These are phyloP conservation scores for Polyporus tsugae DNA, from an alignment of 1,284 basidiomycete species.

Conservation along the genomic window DNA sequence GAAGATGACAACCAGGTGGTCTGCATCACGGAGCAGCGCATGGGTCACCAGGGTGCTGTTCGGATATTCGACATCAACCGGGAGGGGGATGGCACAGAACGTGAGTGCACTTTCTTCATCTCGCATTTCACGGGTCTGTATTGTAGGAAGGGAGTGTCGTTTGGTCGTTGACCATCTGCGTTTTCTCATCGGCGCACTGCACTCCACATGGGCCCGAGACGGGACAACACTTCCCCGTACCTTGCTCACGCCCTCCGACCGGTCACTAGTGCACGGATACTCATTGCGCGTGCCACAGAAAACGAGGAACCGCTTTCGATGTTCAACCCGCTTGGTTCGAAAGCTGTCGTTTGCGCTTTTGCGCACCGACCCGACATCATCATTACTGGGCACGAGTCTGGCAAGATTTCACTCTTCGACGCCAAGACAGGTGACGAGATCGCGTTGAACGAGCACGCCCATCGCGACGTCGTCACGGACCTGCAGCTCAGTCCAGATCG, in stretches of 20 bases:
- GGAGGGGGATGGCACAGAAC: conserved; percentile 79
- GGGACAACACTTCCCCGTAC: neutral
- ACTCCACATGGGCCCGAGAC: neutral
- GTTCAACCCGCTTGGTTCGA: conserved; percentile 92
- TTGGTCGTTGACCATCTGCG: neutral
- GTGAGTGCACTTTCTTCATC: conserved; percentile 52
- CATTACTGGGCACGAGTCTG: conserved; percentile 95
- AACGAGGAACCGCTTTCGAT: conserved; percentile 76
- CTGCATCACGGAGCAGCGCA: conserved; percentile 96
- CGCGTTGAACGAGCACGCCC: conserved; percentile 83
- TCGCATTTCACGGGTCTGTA: neutral
- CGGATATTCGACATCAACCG: conserved; percentile 91
- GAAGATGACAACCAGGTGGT: conserved; percentile 88
- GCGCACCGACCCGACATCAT: conserved; percentile 83
- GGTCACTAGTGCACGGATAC: neutral
- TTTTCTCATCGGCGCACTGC: neutral
- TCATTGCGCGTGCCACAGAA: conserved; percentile 56
- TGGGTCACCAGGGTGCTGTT: conserved; percentile 89
- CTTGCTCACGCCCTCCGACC: neutral
- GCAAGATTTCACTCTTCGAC: conserved; percentile 92
- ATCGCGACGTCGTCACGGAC: conserved; percentile 89
- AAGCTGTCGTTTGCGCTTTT: conserved; percentile 96
- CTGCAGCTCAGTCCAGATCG: conserved; percentile 91
- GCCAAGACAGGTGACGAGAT: conserved; percentile 90
- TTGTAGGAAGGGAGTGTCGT: neutral